These are phyloP conservation scores for Ceratocystis alfenasii DNA, from an alignment of 2,329 filamentous ascomycete genomes.

Conservation along the genomic window DNA sequence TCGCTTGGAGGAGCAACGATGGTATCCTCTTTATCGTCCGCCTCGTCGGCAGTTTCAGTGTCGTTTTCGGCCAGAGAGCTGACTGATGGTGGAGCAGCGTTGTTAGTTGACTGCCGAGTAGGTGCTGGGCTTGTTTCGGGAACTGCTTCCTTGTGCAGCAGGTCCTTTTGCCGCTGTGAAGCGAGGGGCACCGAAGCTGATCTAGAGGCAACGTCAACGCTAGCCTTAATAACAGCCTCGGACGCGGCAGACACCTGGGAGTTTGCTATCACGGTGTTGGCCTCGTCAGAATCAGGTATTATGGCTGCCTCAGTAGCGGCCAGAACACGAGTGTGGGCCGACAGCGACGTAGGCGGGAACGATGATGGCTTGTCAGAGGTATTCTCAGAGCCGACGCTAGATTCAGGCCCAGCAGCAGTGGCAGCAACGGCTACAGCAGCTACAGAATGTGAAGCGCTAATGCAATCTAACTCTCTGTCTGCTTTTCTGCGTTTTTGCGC, in stretches of 20 bases:
- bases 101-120: slow-evolving; percentile 1
- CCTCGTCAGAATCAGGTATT: slow-evolving; percentile 13
- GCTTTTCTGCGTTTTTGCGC: slow-evolving; percentile 15
- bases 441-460: not conserved
- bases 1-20: not conserved
- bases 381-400: not conserved
- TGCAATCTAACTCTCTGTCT: slow-evolving; percentile 5
- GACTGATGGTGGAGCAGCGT: not conserved
- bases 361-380: not conserved
- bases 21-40: slow-evolving; percentile 1
- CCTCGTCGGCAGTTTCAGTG: not conserved
- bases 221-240: slow-evolving; percentile 11
- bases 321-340: not conserved
- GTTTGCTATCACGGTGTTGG: slow-evolving; percentile 13
- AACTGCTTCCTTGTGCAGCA: slow-evolving; percentile 14
- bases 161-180: slow-evolving; percentile 6
- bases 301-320: slow-evolving; percentile 5
- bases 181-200: not conserved
- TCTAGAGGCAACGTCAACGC: not conserved
- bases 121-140: slow-evolving; percentile 19
- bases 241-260: slow-evolving; percentile 12
- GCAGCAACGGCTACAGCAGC: not conserved
- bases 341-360: not conserved
- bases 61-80: slow-evolving; percentile 6
- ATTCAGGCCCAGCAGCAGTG: not conserved